These are phyloP conservation scores for Suillus sp. DNA, from an alignment of 768 basidiomycete species.

Conservation along the genomic window DNA sequence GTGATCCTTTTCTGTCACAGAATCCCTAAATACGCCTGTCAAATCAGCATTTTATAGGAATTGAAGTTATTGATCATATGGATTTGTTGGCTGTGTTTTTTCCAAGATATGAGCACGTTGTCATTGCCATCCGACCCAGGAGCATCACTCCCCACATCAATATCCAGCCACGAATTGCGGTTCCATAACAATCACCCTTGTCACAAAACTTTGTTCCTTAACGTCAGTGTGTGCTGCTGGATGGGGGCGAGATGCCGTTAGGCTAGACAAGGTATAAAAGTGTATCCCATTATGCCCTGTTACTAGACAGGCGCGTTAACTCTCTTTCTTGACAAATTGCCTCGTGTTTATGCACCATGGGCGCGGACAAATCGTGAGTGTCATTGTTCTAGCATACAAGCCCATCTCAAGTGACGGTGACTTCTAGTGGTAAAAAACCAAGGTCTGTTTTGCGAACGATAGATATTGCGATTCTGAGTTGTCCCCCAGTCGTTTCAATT, in stretches of 20 bases:
- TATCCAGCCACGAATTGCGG: neutral
- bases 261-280: neutral
- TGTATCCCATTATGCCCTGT: neutral
- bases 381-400: neutral
- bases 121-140: neutral
- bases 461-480: neutral
- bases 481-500: neutral
- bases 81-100: neutral
- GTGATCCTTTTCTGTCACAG: neutral
- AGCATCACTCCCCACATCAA: neutral
- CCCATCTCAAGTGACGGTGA: neutral
- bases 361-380: slow-evolving; percentile 2
- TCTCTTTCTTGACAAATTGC: neutral
- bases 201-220: neutral
- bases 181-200: neutral
- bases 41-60: neutral
- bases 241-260: neutral
- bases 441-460: neutral
- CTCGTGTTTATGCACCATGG: neutral
- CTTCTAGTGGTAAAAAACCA: neutral
- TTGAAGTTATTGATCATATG: neutral
- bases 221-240: neutral
- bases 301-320: no score
- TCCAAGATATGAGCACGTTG: neutral
- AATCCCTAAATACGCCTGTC: neutral